Percentiles rank a stretch among this genome's conserved stretches.
Conservation (phyloP, 306 rosid species). For the Inga leiocalycina region DNA sequence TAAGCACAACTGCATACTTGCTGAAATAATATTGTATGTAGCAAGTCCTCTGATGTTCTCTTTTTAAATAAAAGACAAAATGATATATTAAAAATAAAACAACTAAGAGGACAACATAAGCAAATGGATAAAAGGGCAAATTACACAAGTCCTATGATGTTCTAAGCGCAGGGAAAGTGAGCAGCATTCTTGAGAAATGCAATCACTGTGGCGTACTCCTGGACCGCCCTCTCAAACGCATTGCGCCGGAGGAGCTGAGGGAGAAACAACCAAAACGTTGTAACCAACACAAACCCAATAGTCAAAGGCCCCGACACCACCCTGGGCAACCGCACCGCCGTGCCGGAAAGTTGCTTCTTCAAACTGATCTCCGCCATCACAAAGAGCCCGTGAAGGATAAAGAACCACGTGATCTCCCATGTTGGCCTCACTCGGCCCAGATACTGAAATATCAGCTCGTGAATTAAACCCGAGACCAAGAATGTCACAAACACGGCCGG, state of each 20-base stretch:
- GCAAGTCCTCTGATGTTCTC: no score
- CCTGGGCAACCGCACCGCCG: constrained; percentile 38
- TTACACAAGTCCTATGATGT: not conserved
- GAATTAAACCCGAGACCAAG: constrained; percentile 50
- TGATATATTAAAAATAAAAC: no score
- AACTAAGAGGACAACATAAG: no score
- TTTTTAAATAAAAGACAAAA: no score
- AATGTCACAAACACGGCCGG: constrained; percentile 39
- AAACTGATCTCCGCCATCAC: constrained; percentile 28
- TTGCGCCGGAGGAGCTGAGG: constrained; percentile 51
- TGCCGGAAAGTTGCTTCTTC: constrained; percentile 29
- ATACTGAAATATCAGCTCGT: constrained; percentile 50
- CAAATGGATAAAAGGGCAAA: no score
- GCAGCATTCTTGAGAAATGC: constrained; percentile 31
- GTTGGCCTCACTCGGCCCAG: constrained; percentile 52
- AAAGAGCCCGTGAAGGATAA: constrained; percentile 53
- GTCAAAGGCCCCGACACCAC: constrained; percentile 44
- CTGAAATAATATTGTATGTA: no score
- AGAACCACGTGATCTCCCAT: constrained; percentile 57
- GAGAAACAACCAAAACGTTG: constrained; percentile 52
- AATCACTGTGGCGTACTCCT: constrained; percentile 44
- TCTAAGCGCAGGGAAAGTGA: not conserved
- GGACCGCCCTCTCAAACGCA: constrained; percentile 39
- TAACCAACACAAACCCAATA: constrained; percentile 44
- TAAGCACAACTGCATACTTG: no score